Evolutionary conservation across 257 asterid species (phyloP).

Genomic region (Nicotiana paniculata): DNA sequence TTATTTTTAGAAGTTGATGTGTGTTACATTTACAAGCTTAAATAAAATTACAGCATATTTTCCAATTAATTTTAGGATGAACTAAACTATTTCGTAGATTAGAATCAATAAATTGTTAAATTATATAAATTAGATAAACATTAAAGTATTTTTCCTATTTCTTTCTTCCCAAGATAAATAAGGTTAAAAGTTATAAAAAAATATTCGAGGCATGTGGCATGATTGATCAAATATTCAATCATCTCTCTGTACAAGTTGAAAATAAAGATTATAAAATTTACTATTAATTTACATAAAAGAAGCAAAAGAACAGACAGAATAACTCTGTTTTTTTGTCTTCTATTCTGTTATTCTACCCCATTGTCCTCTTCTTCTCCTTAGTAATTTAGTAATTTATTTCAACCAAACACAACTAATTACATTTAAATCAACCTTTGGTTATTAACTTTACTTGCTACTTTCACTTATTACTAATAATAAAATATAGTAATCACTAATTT

Average conservation of each 20-base stretch:
- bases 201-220: not conserved
- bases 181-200: too few species aligned
- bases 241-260: not conserved
- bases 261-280: not conserved
- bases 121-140: too few species aligned
- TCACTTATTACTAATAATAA: not conserved
- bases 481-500: not conserved
- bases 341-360: not conserved
- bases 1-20: too few species aligned
- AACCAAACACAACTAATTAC: conserved; percentile 5
- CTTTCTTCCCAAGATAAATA: not conserved
- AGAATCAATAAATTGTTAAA: not conserved
- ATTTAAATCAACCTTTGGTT: not conserved
- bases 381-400: not conserved
- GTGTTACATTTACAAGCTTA: not conserved
- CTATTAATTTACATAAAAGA: not conserved
- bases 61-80: not conserved
- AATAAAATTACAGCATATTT: too few species aligned
- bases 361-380: conserved; percentile 1
- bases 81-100: not conserved
- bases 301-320: not conserved
- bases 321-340: not conserved
- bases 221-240: not conserved
- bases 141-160: not conserved
- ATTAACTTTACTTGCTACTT: not conserved